Conservation (phyloP, 2,329 filamentous ascomycete genomes). For the Phyllosticta citrichinensis region DNA sequence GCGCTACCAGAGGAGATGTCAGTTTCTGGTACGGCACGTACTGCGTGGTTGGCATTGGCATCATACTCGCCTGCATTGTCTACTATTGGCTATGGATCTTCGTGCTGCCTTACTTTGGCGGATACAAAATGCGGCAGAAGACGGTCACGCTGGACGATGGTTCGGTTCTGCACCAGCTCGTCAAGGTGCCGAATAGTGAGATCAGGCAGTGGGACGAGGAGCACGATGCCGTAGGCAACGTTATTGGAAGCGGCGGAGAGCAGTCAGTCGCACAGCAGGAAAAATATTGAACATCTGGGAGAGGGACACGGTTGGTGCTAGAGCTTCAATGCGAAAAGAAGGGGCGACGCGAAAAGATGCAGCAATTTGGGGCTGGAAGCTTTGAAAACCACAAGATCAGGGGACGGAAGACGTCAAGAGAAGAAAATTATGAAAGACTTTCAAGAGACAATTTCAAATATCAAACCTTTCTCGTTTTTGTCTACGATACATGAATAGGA, state of each 20-base stretch:
- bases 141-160: conserved; percentile 19
- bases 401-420: no score
- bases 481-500: background rate
- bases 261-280: background rate
- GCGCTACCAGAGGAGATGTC: conserved; percentile 11
- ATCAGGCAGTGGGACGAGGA: conserved; percentile 22
- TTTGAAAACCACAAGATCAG: no score
- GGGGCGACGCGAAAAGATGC: background rate
- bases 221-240: conserved; percentile 21
- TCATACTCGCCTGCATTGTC: conserved; percentile 22
- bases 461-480: background rate
- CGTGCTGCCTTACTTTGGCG: conserved; percentile 16
- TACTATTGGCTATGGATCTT: conserved; percentile 24
- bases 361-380: no score
- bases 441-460: background rate
- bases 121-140: conserved; percentile 20
- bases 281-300: background rate
- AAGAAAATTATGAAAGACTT: no score
- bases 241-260: background rate
- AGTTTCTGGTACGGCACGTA: conserved; percentile 44
- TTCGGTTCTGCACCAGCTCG: conserved; percentile 19
- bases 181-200: conserved; percentile 17
- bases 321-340: background rate
- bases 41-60: conserved; percentile 42
- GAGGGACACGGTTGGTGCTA: background rate